Conservation (phyloP, 768 basidiomycete species). For the Cyclocybe aegerita region DNA sequence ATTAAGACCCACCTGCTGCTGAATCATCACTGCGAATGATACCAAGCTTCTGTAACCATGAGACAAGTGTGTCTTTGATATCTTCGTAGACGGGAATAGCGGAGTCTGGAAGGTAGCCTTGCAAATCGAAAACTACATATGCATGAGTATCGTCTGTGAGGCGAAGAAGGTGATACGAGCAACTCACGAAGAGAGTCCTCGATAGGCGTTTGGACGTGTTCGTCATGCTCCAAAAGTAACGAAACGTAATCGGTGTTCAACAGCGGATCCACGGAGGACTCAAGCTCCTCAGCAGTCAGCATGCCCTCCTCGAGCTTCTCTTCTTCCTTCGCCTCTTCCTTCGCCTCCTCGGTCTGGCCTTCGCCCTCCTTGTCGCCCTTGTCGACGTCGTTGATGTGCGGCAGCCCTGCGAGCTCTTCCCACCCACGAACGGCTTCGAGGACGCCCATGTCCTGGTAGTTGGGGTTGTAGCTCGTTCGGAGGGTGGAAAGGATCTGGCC, state of each 20-base stretch:
- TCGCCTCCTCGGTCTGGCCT: slow-evolving; percentile 28
- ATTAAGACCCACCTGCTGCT: slow-evolving; percentile 34
- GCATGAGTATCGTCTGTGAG: slow-evolving; percentile 2
- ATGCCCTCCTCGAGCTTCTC: slow-evolving; percentile 56
- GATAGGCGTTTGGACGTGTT: slow-evolving; percentile 51
- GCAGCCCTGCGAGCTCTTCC: slow-evolving; percentile 71
- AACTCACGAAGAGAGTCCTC: slow-evolving; percentile 58
- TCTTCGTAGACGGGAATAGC: slow-evolving; percentile 72
- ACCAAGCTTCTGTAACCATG: slow-evolving; percentile 65
- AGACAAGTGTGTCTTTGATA: slow-evolving; percentile 57
- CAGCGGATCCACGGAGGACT: slow-evolving; percentile 54
- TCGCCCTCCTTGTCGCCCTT: slow-evolving; percentile 38
- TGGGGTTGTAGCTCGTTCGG: slow-evolving; percentile 90
- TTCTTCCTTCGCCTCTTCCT: slow-evolving; percentile 23
- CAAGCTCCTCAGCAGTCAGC: slow-evolving; percentile 62
- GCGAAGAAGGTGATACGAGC: neutral
- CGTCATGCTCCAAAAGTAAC: slow-evolving; percentile 77
- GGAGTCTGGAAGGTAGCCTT: slow-evolving; percentile 84
- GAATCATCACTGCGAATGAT: slow-evolving; percentile 42
- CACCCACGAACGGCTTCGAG: slow-evolving; percentile 95
- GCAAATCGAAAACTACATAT: slow-evolving; percentile 69
- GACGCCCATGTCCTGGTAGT: slow-evolving; percentile 99
- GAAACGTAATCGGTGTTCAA: slow-evolving; percentile 69
- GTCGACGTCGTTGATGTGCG: slow-evolving; percentile 68
- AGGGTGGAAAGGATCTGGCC: slow-evolving; percentile 83